Base-by-base conservation (phyloP, 2,329 filamentous ascomycete species). In the Neobulgaria alba region DNA sequence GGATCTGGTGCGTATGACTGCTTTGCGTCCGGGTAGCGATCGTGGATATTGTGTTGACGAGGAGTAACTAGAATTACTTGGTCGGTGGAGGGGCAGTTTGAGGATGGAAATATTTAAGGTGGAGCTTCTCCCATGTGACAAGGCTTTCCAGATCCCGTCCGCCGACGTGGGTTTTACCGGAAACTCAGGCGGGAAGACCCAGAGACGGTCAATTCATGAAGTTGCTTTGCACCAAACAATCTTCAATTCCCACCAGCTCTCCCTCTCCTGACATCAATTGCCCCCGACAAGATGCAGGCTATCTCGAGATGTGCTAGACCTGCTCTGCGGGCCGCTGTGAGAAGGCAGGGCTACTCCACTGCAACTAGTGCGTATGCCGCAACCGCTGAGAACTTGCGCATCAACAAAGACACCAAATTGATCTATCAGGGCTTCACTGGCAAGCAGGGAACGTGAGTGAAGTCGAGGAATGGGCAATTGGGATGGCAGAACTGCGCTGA, bases 401-500 rank as follows among this genome's bases (percentile, higher is more conserved):
- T 96, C 73, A 95, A 88, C 67, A 63, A 72, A 64, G 82, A 95
- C 55, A 98, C 92, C 58, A 93, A 92, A 72, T 87, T 98, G 55
- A 72, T 96, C 60, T 96, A 79, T 73, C 92, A 98, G 72, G 92
- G 92, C 55, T 96, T 96, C 67, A 96, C 90, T 42, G 90, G 90
- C 64, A 92, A 86, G 75, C 88, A 94, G 76, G 87, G 87, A 82
- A 90, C 84, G 83, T 88, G 66, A 68, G 82, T 81, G 40, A 15
- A n/a, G 17, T 14, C 10, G 10, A 17, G 29, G 8, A 26, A 16
- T 29, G 20, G 34, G 29, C 32, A 29, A 37, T 40, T 23, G 33
- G 36, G 16, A 39, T 12, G n/a, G 9, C 17, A 20, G 36, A 19
- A 9, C 7, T 33, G 16, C 48, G 34, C 48, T 61, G 53, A 65